phyloP scores from a whole-genome alignment of 495 filamentous ascomycete species.

The Talaromyces stipitatus region DNA sequence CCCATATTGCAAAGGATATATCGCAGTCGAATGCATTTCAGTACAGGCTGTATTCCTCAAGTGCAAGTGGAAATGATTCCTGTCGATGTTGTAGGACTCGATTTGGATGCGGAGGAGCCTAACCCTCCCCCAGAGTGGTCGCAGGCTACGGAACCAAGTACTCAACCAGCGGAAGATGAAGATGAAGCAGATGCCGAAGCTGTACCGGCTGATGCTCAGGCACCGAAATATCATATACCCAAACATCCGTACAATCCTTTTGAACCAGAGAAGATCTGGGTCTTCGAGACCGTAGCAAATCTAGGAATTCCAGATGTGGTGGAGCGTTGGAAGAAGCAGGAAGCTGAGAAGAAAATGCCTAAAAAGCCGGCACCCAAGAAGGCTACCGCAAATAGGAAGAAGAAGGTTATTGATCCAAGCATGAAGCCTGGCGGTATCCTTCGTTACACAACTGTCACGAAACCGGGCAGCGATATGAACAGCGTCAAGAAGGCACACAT shows the following conservation, averaged over 20 bases:
- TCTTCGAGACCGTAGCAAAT: slow-evolving; percentile 63
- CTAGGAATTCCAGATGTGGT: slow-evolving; percentile 66
- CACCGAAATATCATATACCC: slow-evolving; percentile 28
- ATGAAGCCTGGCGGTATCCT: slow-evolving; percentile 41
- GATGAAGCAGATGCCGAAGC: slow-evolving; percentile 31
- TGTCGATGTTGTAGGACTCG: slow-evolving; percentile 64
- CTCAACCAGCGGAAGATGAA: slow-evolving; percentile 36
- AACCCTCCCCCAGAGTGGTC: slow-evolving; percentile 47
- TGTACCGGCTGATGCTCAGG: slow-evolving; percentile 17
- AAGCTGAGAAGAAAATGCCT: slow-evolving; percentile 24
- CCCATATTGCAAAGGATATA: slow-evolving; percentile 50
- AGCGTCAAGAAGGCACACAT: slow-evolving; percentile 25
- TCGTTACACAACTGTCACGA: slow-evolving; percentile 39
- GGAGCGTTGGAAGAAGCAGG: slow-evolving; percentile 65
- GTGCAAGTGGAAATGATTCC: slow-evolving; percentile 73
- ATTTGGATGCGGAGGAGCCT: slow-evolving; percentile 61
- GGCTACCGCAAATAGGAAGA: slow-evolving; percentile 25
- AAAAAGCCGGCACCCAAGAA: slow-evolving; percentile 22
- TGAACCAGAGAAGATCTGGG: slow-evolving; percentile 61
- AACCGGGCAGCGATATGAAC: slow-evolving; percentile 27
- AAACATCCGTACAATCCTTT: slow-evolving; percentile 61
- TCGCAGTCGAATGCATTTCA: slow-evolving; percentile 57
- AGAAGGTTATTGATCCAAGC: slow-evolving; percentile 32
- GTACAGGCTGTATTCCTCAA: slow-evolving; percentile 68
- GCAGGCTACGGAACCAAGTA: slow-evolving; percentile 35